Evolutionary conservation across 2,329 filamentous ascomycete genomes (phyloP).

Genomic region (Fusarium brachygibbosum): DNA sequence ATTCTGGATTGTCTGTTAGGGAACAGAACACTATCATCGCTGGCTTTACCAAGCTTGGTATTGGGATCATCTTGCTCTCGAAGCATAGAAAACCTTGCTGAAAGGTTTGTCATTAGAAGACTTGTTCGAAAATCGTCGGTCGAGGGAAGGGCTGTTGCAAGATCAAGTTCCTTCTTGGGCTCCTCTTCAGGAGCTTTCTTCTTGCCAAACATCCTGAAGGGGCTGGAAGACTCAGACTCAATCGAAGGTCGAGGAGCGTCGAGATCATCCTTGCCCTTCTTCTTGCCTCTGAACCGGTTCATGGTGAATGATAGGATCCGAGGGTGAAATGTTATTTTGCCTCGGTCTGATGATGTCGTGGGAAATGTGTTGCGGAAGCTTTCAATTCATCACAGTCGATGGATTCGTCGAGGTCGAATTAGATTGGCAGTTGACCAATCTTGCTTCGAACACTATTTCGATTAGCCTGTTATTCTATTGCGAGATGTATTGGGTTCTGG

Average conservation of each 20-base stretch:
- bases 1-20: slow-evolving; percentile 85
- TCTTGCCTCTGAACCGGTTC: slow-evolving; percentile 84
- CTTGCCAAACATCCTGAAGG: slow-evolving; percentile 69
- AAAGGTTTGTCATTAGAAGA: slow-evolving; percentile 93
- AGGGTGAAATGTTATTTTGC: slow-evolving; percentile 12
- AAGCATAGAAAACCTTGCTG: slow-evolving; percentile 96
- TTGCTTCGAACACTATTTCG: slow-evolving; percentile 24
- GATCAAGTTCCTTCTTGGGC: slow-evolving; percentile 76
- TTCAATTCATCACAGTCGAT: slow-evolving; percentile 44
- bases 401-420: slow-evolving; percentile 17
- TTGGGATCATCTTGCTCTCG: slow-evolving; percentile 93
- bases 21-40: slow-evolving; percentile 91
- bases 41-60: slow-evolving; percentile 91
- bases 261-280: slow-evolving; percentile 73
- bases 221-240: slow-evolving; percentile 66
- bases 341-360: slow-evolving; percentile 10
- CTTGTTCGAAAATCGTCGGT: slow-evolving; percentile 95
- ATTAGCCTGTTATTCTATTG: slow-evolving; percentile 21
- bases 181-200: slow-evolving; percentile 69
- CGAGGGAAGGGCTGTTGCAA: slow-evolving; percentile 80
- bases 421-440: slow-evolving; percentile 31
- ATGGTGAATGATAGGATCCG: slow-evolving; percentile 58
- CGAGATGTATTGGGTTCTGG: not conserved
- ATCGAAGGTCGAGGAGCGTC: slow-evolving; percentile 62
- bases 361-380: slow-evolving; percentile 5